Evolutionary conservation across 2,329 filamentous ascomycete genomes (phyloP).

Genomic region (Atkinsonella hypoxylon): DNA sequence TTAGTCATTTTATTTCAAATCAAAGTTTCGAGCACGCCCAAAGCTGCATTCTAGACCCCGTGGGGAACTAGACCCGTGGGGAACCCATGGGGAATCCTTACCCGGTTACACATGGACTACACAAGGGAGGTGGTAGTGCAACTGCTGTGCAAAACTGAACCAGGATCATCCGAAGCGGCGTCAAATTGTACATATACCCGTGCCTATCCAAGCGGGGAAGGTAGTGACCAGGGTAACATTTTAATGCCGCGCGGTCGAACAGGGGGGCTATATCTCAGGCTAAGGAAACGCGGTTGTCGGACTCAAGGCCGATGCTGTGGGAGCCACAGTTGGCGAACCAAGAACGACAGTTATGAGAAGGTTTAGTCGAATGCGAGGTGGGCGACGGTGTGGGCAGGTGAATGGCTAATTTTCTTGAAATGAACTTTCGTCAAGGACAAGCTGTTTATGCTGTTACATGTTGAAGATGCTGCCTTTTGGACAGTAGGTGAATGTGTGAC

Average conservation of each 20-base stretch:
- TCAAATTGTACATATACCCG: constrained; percentile 47
- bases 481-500: no score
- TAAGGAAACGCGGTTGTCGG: constrained; percentile 40
- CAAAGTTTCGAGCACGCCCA: background rate
- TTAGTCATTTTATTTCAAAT: background rate
- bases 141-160: constrained; percentile 56
- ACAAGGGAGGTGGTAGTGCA: constrained; percentile 10
- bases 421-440: background rate
- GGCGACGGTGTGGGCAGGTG: no score
- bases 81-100: constrained; percentile 10
- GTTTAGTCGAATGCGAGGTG: background rate
- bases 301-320: constrained; percentile 58
- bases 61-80: background rate
- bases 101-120: constrained; percentile 39
- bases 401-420: no score
- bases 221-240: constrained; percentile 38
- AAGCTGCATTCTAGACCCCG: background rate
- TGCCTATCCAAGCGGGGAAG: constrained; percentile 39
- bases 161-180: constrained; percentile 41
- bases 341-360: constrained; percentile 31
- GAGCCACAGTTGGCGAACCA: constrained; percentile 45
- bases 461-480: no score
- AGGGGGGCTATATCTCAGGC: constrained; percentile 28
- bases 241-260: constrained; percentile 29
- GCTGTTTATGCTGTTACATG: no score